Evolutionary conservation across 2,329 filamentous ascomycete species (phyloP).

Genomic region (Penicillium sp.): DNA sequence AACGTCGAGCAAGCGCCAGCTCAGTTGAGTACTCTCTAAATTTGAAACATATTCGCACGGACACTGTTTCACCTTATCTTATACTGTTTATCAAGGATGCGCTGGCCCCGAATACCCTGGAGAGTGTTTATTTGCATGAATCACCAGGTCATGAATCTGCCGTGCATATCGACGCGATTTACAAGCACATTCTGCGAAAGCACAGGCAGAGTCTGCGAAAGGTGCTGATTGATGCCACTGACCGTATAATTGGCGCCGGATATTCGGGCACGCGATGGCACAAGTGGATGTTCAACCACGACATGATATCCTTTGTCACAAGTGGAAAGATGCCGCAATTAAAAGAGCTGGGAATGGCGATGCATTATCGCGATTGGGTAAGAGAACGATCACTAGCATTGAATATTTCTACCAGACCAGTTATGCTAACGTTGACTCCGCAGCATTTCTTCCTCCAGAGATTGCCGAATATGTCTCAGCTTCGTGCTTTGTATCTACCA

Average conservation of each 20-base stretch:
- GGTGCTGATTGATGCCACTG: slow-evolving; percentile 69
- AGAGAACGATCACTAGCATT: slow-evolving; percentile 28
- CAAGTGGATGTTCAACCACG: slow-evolving; percentile 68
- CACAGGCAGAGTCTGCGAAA: slow-evolving; percentile 70
- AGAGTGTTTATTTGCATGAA: slow-evolving; percentile 76
- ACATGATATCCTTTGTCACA: slow-evolving; percentile 69
- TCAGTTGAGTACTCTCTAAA: slow-evolving; percentile 59
- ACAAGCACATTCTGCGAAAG: slow-evolving; percentile 65
- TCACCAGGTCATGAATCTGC: slow-evolving; percentile 51
- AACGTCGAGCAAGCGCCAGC: slow-evolving; percentile 1
- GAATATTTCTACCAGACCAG: background rate
- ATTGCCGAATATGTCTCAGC: slow-evolving; percentile 66
- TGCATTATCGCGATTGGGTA: slow-evolving; percentile 78
- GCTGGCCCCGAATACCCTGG: slow-evolving; percentile 73
- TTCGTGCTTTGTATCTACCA: slow-evolving; percentile 69
- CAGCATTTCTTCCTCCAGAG: slow-evolving; percentile 77
- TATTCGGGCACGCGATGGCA: slow-evolving; percentile 53
- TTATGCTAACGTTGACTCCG: slow-evolving; percentile 18
- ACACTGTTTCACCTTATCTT: slow-evolving; percentile 65
- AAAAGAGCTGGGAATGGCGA: slow-evolving; percentile 67
- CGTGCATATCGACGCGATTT: slow-evolving; percentile 68
- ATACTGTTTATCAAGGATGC: slow-evolving; percentile 75
- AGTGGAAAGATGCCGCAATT: slow-evolving; percentile 72
- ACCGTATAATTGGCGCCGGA: slow-evolving; percentile 44
- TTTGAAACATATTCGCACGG: slow-evolving; percentile 72